These are phyloP conservation scores for Echria macrotheca DNA, from an alignment of 495 filamentous ascomycete species.

Conservation along the genomic window DNA sequence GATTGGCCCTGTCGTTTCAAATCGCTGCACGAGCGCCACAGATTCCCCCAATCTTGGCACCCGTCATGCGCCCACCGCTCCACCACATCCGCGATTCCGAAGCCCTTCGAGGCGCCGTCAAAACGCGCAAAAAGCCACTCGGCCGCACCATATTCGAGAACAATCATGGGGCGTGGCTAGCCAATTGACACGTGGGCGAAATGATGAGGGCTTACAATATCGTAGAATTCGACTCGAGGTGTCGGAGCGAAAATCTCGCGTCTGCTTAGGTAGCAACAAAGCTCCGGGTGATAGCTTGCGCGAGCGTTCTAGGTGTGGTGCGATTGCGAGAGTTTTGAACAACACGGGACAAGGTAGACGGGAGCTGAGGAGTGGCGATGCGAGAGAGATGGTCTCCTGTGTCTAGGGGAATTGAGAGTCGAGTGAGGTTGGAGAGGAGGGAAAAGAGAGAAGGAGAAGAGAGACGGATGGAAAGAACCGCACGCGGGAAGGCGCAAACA, in stretches of 20 bases:
- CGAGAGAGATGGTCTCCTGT: slow-evolving; percentile 16
- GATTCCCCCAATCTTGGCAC: not conserved
- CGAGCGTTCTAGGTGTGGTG: not conserved
- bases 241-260: not conserved
- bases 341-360: slow-evolving; percentile 28
- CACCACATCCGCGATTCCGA: not conserved
- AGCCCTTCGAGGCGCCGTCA: too few species aligned
- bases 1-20: not conserved
- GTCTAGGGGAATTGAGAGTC: slow-evolving; percentile 18
- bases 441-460: slow-evolving; percentile 17
- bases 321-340: slow-evolving; percentile 16
- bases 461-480: slow-evolving; percentile 10
- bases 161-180: too few species aligned
- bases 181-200: slow-evolving; percentile 1
- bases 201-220: slow-evolving; percentile 5
- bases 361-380: slow-evolving; percentile 1
- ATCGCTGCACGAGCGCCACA: not conserved
- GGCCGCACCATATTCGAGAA: not conserved
- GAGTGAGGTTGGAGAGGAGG: slow-evolving; percentile 30
- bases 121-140: slow-evolving; percentile 8
- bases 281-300: too few species aligned
- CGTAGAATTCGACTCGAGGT: not conserved
- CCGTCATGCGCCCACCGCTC: slow-evolving; percentile 4
- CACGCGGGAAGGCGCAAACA: slow-evolving; percentile 22
- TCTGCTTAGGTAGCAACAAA: too few species aligned